phyloP scores from a whole-genome alignment of 345 rosid genomes.

The Arabidopsis arenosa region DNA sequence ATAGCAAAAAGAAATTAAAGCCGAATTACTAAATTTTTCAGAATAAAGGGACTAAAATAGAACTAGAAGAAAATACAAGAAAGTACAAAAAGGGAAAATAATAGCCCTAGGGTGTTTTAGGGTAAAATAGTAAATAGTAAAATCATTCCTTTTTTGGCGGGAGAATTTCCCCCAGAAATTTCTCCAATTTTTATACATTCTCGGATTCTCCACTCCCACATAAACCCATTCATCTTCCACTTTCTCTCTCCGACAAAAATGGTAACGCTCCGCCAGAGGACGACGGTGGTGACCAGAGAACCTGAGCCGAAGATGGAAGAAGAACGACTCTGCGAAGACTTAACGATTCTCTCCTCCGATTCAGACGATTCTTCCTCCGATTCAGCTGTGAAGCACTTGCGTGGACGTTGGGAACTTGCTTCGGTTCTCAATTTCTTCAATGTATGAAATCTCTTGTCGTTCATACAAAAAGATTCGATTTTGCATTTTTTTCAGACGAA shows the following conservation, averaged over 20 bases:
- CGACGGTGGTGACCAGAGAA: conserved; percentile 17
- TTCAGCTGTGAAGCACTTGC: conserved; percentile 56
- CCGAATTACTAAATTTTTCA: background rate
- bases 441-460: conserved; percentile 44
- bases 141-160: conserved; percentile 34
- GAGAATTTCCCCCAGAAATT: conserved; percentile 20
- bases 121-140: conserved; percentile 14
- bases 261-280: conserved; percentile 49
- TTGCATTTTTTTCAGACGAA: conserved; percentile 4
- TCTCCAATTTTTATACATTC: conserved; percentile 12
- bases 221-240: conserved; percentile 28
- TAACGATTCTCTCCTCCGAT: conserved; percentile 12
- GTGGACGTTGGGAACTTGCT: conserved; percentile 91
- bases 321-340: conserved; percentile 34
- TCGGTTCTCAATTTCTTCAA: conserved; percentile 82
- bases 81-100: background rate
- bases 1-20: background rate
- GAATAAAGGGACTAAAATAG: background rate
- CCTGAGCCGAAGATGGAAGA: conserved; percentile 18
- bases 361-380: conserved; percentile 44
- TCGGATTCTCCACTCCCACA: conserved; percentile 15
- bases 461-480: conserved; percentile 11
- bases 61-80: background rate
- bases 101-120: conserved; percentile 7
- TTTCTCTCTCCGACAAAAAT: conserved; percentile 39